These are phyloP conservation scores for Monascus purpureus DNA, from an alignment of 495 filamentous ascomycete species.

Conservation along the genomic window DNA sequence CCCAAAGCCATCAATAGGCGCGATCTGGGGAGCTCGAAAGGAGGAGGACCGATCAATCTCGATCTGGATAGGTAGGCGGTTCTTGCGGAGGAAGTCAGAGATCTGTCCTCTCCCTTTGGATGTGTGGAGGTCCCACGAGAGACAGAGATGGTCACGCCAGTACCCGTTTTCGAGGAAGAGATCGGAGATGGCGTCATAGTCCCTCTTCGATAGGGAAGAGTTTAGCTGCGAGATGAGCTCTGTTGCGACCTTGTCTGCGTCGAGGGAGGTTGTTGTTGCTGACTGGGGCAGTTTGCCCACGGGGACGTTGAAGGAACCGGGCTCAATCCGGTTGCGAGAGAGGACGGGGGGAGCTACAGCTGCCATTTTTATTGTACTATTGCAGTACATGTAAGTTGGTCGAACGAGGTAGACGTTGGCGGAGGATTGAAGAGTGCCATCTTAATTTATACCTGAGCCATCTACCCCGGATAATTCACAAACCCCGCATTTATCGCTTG, in stretches of 20 bases:
- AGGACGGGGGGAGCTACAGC: constrained; percentile 26
- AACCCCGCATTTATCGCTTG: no score
- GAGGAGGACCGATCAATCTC: constrained; percentile 34
- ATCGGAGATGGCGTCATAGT: constrained; percentile 14
- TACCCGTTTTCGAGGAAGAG: constrained; percentile 35
- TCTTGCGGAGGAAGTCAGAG: constrained; percentile 25
- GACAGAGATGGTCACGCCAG: constrained; percentile 30
- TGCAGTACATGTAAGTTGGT: no score
- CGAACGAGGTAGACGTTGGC: no score
- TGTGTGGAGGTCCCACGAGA: constrained; percentile 35
- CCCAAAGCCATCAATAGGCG: constrained; percentile 34
- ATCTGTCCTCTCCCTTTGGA: constrained; percentile 41
- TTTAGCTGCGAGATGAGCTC: constrained; percentile 35
- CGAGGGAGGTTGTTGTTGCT: constrained; percentile 15
- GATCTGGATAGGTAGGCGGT: constrained; percentile 26
- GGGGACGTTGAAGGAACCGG: constrained; percentile 43
- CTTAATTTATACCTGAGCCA: no score
- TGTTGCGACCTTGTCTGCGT: constrained; percentile 32
- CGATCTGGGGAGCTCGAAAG: constrained; percentile 31
- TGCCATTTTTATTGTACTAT: no score
- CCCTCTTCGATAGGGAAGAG: constrained; percentile 18
- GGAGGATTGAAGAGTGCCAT: no score
- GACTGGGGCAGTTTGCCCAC: constrained; percentile 21
- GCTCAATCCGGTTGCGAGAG: constrained; percentile 42
- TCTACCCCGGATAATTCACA: no score